phyloP scores from a whole-genome alignment of 108 stramenopile species.

The Bacterosira constricta region DNA sequence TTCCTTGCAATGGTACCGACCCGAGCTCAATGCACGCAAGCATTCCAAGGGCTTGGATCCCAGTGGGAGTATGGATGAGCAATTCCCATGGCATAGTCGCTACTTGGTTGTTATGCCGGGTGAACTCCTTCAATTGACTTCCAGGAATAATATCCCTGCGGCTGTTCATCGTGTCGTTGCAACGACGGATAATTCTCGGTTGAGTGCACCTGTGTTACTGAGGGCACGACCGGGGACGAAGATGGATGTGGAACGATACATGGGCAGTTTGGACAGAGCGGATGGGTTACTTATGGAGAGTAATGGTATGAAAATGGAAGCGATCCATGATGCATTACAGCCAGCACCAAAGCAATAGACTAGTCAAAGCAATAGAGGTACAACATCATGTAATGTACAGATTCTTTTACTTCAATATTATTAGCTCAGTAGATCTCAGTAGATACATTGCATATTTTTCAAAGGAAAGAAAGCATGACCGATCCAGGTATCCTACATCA shows the following conservation, averaged over 20 bases:
- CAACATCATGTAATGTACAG: too few species aligned
- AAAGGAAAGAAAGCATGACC: too few species aligned
- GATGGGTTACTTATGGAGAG: slow-evolving; percentile 57
- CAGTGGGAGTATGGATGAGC: slow-evolving; percentile 26
- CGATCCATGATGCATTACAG: slow-evolving; percentile 71
- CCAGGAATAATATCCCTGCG: slow-evolving; percentile 79
- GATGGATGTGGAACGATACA: slow-evolving; percentile 62
- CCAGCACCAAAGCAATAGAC: slow-evolving; percentile 2
- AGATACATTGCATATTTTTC: too few species aligned
- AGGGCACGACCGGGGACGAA: slow-evolving; percentile 68
- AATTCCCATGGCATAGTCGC: slow-evolving; percentile 74
- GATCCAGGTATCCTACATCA: too few species aligned
- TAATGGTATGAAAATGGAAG: slow-evolving; percentile 77
- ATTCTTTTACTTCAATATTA: too few species aligned
- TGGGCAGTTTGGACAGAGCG: slow-evolving; percentile 58
- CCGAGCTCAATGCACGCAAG: slow-evolving; percentile 67
- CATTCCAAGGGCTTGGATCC: slow-evolving; percentile 37
- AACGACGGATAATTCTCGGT: slow-evolving; percentile 36
- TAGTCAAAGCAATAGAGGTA: neutral
- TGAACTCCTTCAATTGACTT: slow-evolving; percentile 72
- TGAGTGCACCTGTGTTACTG: slow-evolving; percentile 73
- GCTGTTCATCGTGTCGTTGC: slow-evolving; percentile 83
- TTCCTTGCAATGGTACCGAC: slow-evolving; percentile 77
- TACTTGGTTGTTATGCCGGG: slow-evolving; percentile 85
- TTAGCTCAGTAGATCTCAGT: too few species aligned